Percentiles rank a stretch among this genome's conserved stretches.
Conservation (phyloP, 768 basidiomycete species). For the Crepidotus variabilis region DNA sequence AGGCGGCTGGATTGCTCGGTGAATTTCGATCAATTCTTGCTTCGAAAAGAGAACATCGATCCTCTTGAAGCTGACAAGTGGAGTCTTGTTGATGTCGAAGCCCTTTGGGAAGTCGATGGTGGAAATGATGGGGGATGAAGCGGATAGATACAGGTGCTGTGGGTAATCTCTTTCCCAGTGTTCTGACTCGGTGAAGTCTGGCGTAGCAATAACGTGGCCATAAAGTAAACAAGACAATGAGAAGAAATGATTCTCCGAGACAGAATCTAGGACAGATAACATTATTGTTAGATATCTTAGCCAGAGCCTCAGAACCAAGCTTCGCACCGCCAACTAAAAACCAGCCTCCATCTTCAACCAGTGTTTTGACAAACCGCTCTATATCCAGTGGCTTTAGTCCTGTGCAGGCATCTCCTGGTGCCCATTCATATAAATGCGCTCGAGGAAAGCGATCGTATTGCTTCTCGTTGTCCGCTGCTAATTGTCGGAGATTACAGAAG, state of each 20-base stretch:
- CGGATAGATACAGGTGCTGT: constrained; percentile 59
- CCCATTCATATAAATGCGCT: constrained; percentile 52
- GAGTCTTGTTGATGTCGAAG: constrained; percentile 55
- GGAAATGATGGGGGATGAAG: constrained; percentile 45
- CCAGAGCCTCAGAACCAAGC: background rate
- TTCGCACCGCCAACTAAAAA: constrained; percentile 56
- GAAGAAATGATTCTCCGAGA: constrained; percentile 73
- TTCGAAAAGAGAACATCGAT: constrained; percentile 55
- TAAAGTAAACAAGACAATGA: constrained; percentile 64
- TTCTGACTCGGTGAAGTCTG: constrained; percentile 50
- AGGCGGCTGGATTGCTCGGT: constrained; percentile 31
- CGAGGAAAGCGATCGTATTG: constrained; percentile 51
- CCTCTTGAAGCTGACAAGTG: constrained; percentile 62
- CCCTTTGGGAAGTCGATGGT: constrained; percentile 41
- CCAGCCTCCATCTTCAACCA: constrained; percentile 73
- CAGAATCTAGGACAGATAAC: constrained; percentile 42
- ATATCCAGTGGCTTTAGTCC: constrained; percentile 34
- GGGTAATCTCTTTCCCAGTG: constrained; percentile 64
- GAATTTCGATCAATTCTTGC: constrained; percentile 43
- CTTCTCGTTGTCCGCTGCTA: constrained; percentile 46
- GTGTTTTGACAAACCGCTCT: constrained; percentile 44
- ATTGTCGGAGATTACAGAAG: constrained; percentile 49
- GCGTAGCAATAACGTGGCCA: constrained; percentile 64
- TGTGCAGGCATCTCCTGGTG: constrained; percentile 42
- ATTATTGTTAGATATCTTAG: background rate